Evolutionary conservation across 371 early-diverging fungal species (phyloP).

Genomic region (Rhizopus stolonifer): DNA sequence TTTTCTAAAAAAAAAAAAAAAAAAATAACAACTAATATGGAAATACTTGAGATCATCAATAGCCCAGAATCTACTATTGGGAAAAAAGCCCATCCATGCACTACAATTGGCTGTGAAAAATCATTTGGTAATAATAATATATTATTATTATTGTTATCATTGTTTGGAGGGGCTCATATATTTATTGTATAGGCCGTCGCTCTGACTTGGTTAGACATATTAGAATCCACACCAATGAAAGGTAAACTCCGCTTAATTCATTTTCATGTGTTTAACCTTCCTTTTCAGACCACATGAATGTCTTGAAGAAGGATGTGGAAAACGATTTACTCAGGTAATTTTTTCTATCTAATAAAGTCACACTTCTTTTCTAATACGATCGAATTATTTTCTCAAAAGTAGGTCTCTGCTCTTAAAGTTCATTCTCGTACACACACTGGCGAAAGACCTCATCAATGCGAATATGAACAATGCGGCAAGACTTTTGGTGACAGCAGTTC

Average conservation of each 20-base stretch:
- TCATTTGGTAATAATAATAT: conserved; percentile 51
- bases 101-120: conserved; percentile 55
- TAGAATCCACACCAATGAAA: conserved; percentile 71
- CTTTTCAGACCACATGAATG: conserved; percentile 57
- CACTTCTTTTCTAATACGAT: neutral
- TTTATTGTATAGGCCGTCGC: conserved; percentile 26
- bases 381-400: neutral
- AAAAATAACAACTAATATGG: conserved; percentile 30
- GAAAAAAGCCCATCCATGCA: conserved; percentile 51
- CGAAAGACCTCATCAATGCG: conserved; percentile 70
- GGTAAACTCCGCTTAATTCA: conserved; percentile 10
- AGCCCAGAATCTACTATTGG: conserved; percentile 32
- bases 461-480: conserved; percentile 52
- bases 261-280: neutral
- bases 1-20: conserved; percentile 1
- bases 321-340: conserved; percentile 64
- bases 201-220: conserved; percentile 70
- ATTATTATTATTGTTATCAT: neutral
- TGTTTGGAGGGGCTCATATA: neutral
- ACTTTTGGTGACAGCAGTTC: conserved; percentile 59
- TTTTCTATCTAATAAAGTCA: neutral
- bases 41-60: conserved; percentile 58
- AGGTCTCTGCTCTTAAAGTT: conserved; percentile 71
- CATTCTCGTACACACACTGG: conserved; percentile 74
- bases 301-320: conserved; percentile 56